Evolutionary conservation across 345 rosid genomes (phyloP).

Genomic region (Mercurialis annua): DNA sequence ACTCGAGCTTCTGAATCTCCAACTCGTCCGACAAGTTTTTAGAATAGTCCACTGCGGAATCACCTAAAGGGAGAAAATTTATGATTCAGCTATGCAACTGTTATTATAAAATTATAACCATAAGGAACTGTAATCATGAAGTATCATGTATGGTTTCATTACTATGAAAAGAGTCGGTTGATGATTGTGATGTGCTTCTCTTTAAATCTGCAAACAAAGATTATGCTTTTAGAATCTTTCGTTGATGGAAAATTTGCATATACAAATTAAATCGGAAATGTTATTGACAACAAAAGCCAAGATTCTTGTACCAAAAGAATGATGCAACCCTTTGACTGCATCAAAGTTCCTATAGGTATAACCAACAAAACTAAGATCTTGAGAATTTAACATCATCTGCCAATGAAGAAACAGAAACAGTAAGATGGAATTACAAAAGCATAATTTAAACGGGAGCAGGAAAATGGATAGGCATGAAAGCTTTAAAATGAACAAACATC

Average conservation of each 20-base stretch:
- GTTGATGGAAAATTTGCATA: not conserved
- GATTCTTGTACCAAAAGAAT: not conserved
- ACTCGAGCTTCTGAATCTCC: slow-evolving; percentile 18
- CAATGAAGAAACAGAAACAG: slow-evolving; percentile 13
- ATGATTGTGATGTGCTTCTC: slow-evolving; percentile 36
- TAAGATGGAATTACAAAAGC: not conserved
- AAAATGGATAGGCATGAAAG: not conserved
- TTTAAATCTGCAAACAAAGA: slow-evolving; percentile 41
- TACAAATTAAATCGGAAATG: not conserved
- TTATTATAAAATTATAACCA: not conserved
- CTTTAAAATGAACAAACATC: not conserved
- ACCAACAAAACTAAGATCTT: slow-evolving; percentile 85
- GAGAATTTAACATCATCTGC: slow-evolving; percentile 54
- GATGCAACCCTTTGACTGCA: slow-evolving; percentile 61
- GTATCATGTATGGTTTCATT: slow-evolving; percentile 19
- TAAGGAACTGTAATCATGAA: not conserved
- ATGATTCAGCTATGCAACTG: slow-evolving; percentile 6
- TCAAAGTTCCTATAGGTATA: slow-evolving; percentile 87
- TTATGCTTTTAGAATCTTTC: not conserved
- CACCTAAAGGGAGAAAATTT: slow-evolving; percentile 48
- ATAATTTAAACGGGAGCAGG: no score
- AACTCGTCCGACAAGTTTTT: slow-evolving; percentile 27
- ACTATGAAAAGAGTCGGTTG: slow-evolving; percentile 51
- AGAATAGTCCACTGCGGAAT: slow-evolving; percentile 49
- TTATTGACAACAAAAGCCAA: not conserved